phyloP scores from a whole-genome alignment of 2,329 filamentous ascomycete species.

The Sporothrix sp. region DNA sequence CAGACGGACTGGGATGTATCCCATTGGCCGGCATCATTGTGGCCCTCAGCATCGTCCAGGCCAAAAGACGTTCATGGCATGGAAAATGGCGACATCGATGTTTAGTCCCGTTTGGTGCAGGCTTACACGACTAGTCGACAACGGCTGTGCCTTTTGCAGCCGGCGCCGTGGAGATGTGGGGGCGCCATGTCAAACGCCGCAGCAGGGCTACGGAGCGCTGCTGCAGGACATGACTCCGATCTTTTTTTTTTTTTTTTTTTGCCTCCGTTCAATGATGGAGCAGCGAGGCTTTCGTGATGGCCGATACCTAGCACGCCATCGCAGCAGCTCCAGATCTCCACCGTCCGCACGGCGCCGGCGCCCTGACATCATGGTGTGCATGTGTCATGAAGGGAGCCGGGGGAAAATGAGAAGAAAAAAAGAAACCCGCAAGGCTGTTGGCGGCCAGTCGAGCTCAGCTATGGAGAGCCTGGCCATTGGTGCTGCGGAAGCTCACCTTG shows the following conservation, averaged over 20 bases:
- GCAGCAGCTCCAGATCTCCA: background rate
- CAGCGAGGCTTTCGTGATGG: slow-evolving; percentile 7
- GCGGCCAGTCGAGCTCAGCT: background rate
- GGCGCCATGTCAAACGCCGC: too few relatives aligned
- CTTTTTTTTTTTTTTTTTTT: too few relatives aligned
- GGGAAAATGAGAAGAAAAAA: background rate
- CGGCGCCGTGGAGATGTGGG: slow-evolving; percentile 5
- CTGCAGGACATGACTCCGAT: too few relatives aligned
- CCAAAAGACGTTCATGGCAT: slow-evolving; percentile 4
- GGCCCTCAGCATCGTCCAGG: too few relatives aligned
- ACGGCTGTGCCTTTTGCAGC: background rate
- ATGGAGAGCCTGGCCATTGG: background rate
- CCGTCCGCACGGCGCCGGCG: background rate
- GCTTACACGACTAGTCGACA: background rate
- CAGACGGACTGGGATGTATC: too few relatives aligned
- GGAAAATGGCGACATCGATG: slow-evolving; percentile 14
- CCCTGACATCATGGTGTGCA: background rate
- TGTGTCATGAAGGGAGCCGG: slow-evolving; percentile 1
- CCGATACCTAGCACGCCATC: slow-evolving; percentile 7
- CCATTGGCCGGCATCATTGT: too few relatives aligned
- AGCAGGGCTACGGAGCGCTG: background rate
- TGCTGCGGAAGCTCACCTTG: background rate
- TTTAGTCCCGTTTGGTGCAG: background rate
- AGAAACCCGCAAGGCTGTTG: too few relatives aligned
- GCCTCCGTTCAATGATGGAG: background rate